Evolutionary conservation across 768 basidiomycete genomes (phyloP).

Genomic region (Suillus clintonianus): DNA sequence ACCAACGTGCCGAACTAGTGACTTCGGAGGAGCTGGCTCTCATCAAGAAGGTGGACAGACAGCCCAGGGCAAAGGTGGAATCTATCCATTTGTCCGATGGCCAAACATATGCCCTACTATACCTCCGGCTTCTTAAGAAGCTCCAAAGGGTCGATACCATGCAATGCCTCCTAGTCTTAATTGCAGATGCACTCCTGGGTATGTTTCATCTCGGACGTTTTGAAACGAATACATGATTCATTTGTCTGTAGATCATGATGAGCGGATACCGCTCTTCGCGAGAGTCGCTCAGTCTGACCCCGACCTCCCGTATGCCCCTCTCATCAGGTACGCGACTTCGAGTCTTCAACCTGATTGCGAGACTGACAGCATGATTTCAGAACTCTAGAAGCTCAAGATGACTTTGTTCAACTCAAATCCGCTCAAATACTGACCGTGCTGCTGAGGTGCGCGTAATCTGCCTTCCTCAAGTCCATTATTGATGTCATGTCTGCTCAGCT

Average conservation of each 20-base stretch:
- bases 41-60: constrained; percentile 90
- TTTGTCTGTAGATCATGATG: constrained; percentile 70
- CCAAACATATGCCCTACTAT: constrained; percentile 80
- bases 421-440: constrained; percentile 87
- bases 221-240: not conserved
- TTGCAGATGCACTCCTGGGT: constrained; percentile 88
- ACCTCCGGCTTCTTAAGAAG: constrained; percentile 86
- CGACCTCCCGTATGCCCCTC: constrained; percentile 77
- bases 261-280: constrained; percentile 78
- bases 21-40: constrained; percentile 83
- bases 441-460: constrained; percentile 51
- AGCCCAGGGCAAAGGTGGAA: constrained; percentile 71
- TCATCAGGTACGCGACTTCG: constrained; percentile 59
- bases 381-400: constrained; percentile 82
- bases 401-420: constrained; percentile 92
- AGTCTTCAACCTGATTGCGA: not conserved
- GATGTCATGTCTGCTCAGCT: constrained; percentile 32
- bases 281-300: constrained; percentile 63
- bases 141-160: constrained; percentile 84
- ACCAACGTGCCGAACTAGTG: constrained; percentile 91
- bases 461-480: constrained; percentile 18
- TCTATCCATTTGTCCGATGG: constrained; percentile 83
- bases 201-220: constrained; percentile 19
- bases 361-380: constrained; percentile 41
- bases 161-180: constrained; percentile 82